Evolutionary conservation across 768 basidiomycete species (phyloP), one percentile per base, ranked within the genome.

Genomic region (Xerocomellus intermedius): DNA sequence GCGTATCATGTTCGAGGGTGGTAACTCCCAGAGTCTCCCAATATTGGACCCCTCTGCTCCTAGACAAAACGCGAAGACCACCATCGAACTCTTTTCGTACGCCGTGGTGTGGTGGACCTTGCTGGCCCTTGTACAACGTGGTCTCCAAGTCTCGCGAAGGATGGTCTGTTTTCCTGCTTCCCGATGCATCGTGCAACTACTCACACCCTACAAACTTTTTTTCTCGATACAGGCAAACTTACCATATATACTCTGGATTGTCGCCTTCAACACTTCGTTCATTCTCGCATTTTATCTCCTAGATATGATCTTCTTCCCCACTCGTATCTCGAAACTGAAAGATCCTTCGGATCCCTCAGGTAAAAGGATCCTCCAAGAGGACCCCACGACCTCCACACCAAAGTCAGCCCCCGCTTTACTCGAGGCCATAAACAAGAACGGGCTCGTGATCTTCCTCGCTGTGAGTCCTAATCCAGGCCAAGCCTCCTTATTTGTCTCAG

Each of bases 191-290:
- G 28, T 13, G 24, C 9, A 22, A 32, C 13, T 22, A 13, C 49
- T 64, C 19, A 56, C 38, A 32, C 37, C 16, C 2, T 21, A 30
- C 28, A 2, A 12, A 28, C 22, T 0, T n/a, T 24, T 7, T 30
- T 43, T 37, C 21, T 38, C 19, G 10, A n/a, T 41, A 17, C 61
- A 95, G 94, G 91, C 87, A 42, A 98, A 98, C 64, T 62, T 93
- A 30, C 80, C 89, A 5, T 98, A 99, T 70, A 84, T 94, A 35
- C 70, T 94, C 17, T 98, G 95, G 94, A 81, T 89, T 8, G 81
- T 83, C 1, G 94, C 91, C 10, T 96, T 83, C 82, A 98, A 98
- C 68, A 86, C 87, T 0, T 80, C 85, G 3, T 94, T 94, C 74
- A 74, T 98, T 16, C 77, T 94, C 6, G 84, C 82, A 13, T 96